These are phyloP conservation scores for Pneumocystis jirovecii DNA, from an alignment of 1,139 yeast genomes.

Conservation along the genomic window DNA sequence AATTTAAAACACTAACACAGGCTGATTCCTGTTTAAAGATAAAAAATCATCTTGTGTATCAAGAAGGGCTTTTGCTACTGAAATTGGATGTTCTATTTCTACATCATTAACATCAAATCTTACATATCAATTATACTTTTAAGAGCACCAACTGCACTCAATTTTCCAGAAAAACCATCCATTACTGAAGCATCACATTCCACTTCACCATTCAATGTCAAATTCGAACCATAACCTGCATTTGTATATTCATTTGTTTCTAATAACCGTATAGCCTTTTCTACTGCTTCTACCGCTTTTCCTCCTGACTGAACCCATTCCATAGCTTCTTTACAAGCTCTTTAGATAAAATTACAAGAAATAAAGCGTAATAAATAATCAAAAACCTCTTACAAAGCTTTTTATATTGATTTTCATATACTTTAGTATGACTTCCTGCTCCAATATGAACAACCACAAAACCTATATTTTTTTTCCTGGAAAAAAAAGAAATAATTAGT, in stretches of 20 bases:
- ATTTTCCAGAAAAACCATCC: constrained; percentile 14
- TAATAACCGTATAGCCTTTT: constrained; percentile 22
- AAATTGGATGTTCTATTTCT: constrained; percentile 22
- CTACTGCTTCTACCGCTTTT: constrained; percentile 17
- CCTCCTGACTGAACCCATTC: constrained; percentile 13
- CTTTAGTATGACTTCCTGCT: constrained; percentile 23
- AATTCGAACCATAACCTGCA: constrained; percentile 43
- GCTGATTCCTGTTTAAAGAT: constrained; percentile 22
- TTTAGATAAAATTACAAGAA: background rate
- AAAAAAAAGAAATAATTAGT: background rate
- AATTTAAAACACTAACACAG: constrained; percentile 15
- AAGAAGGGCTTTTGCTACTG: constrained; percentile 18
- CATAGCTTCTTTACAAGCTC: constrained; percentile 18
- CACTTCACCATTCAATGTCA: constrained; percentile 34
- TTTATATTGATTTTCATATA: constrained; percentile 14
- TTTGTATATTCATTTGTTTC: constrained; percentile 38
- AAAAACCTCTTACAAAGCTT: constrained; percentile 15
- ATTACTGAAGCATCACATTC: constrained; percentile 38
- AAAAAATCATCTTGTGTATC: constrained; percentile 13
- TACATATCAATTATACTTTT: background rate
- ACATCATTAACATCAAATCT: background rate
- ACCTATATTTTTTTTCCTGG: constrained; percentile 5
- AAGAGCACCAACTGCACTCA: constrained; percentile 22
- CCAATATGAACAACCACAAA: constrained; percentile 24
- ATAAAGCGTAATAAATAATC: background rate